Percentiles rank a stretch among this genome's conserved stretches.
These are phyloP conservation scores for Aspergillus sp. DNA, from an alignment of 2,329 filamentous ascomycete species.

Conservation along the genomic window DNA sequence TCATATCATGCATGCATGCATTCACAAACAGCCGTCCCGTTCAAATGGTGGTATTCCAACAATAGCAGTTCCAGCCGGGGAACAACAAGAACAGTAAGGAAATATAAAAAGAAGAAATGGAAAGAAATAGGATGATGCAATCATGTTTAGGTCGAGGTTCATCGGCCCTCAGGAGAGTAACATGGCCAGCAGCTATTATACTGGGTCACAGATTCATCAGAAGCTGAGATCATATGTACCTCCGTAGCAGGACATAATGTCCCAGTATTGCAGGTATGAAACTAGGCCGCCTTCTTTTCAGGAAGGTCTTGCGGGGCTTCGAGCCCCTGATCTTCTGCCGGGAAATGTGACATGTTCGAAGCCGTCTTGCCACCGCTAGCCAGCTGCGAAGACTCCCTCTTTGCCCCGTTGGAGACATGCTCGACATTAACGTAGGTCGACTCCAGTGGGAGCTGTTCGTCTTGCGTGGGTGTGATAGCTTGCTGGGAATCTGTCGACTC, in stretches of 20 bases:
- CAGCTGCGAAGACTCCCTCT: conserved; percentile 25
- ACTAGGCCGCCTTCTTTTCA: conserved; percentile 15
- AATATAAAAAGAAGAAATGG: conserved; percentile 3
- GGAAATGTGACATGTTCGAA: conserved; percentile 25
- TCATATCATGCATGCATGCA: conserved; percentile 9
- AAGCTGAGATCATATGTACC: not conserved
- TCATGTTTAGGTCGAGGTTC: not conserved
- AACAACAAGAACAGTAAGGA: conserved; percentile 16
- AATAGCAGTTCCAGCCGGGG: conserved; percentile 24
- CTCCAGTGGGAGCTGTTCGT: conserved; percentile 19
- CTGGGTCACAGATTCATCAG: not conserved
- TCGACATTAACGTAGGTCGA: conserved; percentile 11
- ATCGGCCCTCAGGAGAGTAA: not conserved
- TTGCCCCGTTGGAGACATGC: conserved; percentile 28
- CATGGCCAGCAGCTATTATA: not conserved
- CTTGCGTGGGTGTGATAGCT: conserved; percentile 34
- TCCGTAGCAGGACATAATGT: not conserved
- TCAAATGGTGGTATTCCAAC: conserved; percentile 15
- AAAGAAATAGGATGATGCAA: not conserved
- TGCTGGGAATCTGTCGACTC: conserved; percentile 50
- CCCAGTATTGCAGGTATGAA: not conserved
- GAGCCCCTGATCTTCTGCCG: conserved; percentile 9
- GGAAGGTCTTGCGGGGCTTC: conserved; percentile 38
- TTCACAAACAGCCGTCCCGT: conserved; percentile 3
- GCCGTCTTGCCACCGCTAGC: conserved; percentile 46